These are phyloP conservation scores for Eucalyptus albens DNA, from an alignment of 345 rosid genomes.

Conservation along the genomic window DNA sequence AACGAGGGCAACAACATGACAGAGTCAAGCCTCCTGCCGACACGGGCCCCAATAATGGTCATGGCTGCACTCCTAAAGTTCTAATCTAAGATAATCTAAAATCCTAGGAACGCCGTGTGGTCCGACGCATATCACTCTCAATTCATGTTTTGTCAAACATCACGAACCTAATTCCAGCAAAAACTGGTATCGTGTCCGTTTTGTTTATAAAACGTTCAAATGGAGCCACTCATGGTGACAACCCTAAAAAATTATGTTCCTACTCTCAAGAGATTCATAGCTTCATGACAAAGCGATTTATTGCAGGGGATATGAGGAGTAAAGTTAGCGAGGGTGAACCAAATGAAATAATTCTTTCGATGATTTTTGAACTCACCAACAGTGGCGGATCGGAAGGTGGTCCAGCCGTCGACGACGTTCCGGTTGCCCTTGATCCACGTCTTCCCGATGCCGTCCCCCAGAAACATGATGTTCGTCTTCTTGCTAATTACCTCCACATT, in stretches of 20 bases:
- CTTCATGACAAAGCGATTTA: not conserved
- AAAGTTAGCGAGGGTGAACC: not conserved
- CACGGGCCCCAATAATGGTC: not conserved
- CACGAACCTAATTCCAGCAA: not conserved
- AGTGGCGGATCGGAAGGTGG: slow-evolving; percentile 82
- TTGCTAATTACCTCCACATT: slow-evolving; percentile 57
- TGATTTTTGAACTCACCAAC: slow-evolving; percentile 41
- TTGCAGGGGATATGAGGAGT: not conserved
- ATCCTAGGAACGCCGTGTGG: not conserved
- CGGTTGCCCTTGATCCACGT: slow-evolving; percentile 54
- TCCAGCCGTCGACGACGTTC: slow-evolving; percentile 53
- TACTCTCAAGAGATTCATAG: not conserved
- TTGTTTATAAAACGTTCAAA: not conserved
- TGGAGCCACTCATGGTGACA: not conserved
- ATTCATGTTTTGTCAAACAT: not conserved
- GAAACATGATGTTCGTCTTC: slow-evolving; percentile 51
- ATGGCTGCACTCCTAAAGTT: not conserved
- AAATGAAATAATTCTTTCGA: not conserved
- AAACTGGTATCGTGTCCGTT: not conserved
- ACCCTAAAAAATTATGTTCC: not conserved
- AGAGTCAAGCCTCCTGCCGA: not conserved
- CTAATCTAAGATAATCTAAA: not conserved
- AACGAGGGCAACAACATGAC: not conserved
- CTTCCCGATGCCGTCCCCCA: slow-evolving; percentile 84
- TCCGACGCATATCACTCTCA: not conserved